phyloP scores from a whole-genome alignment of 169 alveolate genomes.

The Plasmodium berghei region DNA sequence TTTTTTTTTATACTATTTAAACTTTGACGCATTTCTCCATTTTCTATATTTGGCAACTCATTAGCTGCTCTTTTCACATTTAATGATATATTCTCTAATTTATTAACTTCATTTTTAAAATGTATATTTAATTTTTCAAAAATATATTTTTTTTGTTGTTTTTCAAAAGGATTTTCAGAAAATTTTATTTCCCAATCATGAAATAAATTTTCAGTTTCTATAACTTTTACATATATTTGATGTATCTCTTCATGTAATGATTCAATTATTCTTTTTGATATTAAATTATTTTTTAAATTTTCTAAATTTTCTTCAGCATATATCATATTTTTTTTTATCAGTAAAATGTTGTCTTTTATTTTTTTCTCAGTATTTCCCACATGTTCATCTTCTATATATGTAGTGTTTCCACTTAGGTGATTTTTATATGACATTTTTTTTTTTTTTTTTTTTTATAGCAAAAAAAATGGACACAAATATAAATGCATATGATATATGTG shows the following conservation, averaged over 20 bases:
- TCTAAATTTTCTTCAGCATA: slow-evolving; percentile 77
- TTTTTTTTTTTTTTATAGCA: not conserved
- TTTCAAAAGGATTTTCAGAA: slow-evolving; percentile 74
- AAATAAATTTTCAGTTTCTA: slow-evolving; percentile 72
- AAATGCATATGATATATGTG: not conserved
- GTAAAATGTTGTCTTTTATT: slow-evolving; percentile 66
- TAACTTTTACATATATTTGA: slow-evolving; percentile 75
- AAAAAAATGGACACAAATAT: not conserved
- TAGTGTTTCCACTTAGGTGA: slow-evolving; percentile 21
- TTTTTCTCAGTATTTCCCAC: slow-evolving; percentile 41
- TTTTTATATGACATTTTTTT: slow-evolving; percentile 69
- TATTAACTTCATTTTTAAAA: slow-evolving; percentile 75
- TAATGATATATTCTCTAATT: slow-evolving; percentile 65
- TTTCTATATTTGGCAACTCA: slow-evolving; percentile 71
- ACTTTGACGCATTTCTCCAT: slow-evolving; percentile 64
- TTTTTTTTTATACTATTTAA: not conserved
- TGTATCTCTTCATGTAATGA: slow-evolving; percentile 76
- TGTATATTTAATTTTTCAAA: slow-evolving; percentile 73
- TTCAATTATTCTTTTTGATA: slow-evolving; percentile 72
- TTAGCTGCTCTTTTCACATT: slow-evolving; percentile 76
- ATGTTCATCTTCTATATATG: slow-evolving; percentile 22
- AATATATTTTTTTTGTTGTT: slow-evolving; percentile 68
- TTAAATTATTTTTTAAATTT: slow-evolving; percentile 72
- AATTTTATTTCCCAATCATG: slow-evolving; percentile 73
- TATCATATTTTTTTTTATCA: slow-evolving; percentile 69